Evolutionary conservation across 257 asterid genomes (phyloP), one percentile per base, ranked within the genome.

Genomic region (Gardenia jasminoides): DNA sequence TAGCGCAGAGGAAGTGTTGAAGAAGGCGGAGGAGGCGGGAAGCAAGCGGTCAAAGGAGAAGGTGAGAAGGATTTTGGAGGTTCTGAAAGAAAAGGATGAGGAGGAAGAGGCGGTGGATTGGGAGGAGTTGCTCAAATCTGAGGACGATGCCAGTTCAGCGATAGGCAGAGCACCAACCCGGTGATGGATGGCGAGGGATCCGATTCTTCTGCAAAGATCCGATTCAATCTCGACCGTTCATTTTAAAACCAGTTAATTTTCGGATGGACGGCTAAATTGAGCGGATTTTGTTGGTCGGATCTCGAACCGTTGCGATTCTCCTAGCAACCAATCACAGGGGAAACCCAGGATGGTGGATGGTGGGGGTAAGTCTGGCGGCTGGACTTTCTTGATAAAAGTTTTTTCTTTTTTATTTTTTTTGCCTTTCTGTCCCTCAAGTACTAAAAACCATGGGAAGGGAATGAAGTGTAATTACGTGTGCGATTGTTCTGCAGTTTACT

Each of bases 21-120:
- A n/a, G 80, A 87, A 80, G 79, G 8, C 86, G 80, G 97, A 76
- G 84, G 87, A 84, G 61, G 79, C n/a, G 4, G 94, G 86, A 75
- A 84, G 87, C 12, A 87, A 89, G 65, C 75, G 88, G 19, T 78
- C 77, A 0, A 89, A 80, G 79, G 90, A 85, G 58, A 91, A 88
- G 75, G 91, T 82, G 66, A 79, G 77, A 86, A 88, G 80, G 90
- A 86, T 92, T 68, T 72, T 93, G 88, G 95, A 86, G 83, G 92
- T 87, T 74, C 48, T 93, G 89, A 91, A 87, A 30, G 86, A 87
- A 86, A 91, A 83, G 79, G 94, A 85, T 13, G 96, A 88, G 74
- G 98, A 90, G 75, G 98, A 86, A 12, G 90, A 90, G 7, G 93
- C 85, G 76, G 97, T 93, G 61, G 92, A 96, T 81, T 96, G 99